Base-by-base conservation (phyloP, 768 basidiomycete genomes). In the Stropharia rugosoannulata region DNA sequence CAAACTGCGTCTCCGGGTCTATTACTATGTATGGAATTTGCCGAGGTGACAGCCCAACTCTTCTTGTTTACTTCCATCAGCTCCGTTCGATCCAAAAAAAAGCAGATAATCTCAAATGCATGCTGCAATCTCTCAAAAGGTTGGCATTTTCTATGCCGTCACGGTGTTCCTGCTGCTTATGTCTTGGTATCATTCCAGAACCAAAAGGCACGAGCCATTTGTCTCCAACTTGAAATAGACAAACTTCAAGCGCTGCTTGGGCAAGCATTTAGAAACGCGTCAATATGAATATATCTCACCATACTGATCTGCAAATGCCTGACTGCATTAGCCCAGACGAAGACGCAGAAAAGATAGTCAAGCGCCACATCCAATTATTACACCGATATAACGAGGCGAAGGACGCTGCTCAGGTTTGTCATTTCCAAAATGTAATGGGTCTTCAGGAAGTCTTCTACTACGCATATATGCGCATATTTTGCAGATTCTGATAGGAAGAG, bases 331-430 rank as follows among this genome's bases (percentile, higher is more conserved):
- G 79, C 35, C 68, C 66, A 51, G 53, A 67, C 42, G 75, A 77
- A 55, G 80, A 85, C 49, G 80, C 86, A 0, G 81, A 85, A 41
- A 71, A 70, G 47, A 81, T 88, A 7, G 82, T 87, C 19, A 82
- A 84, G 57, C 71, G 74, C 12, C 88, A 91, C 62, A 91, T 91
- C 67, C 80, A 80, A 60, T 73, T 89, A 3, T 72, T 91, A 36
- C 90, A 92, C 67, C 75, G 73, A 37, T 93, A 91, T 58, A 92
- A 92, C 57, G 90, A 92, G 66, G 81, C 88, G 8, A 92, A 92
- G 65, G 90, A 93, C 66, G 90, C 89, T 4, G 78, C 88, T 0
- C 90, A 92, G 84, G 90, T 84, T 57, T 56, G 66, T 37, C 22
- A 19, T 19, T 41, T 25, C 58, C 25, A 16, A 27, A 15, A 51